Percentiles rank a stretch among this genome's conserved stretches.
Evolutionary conservation across 2,329 filamentous ascomycete genomes (phyloP).

Genomic region (Arthrobotrys conoides): DNA sequence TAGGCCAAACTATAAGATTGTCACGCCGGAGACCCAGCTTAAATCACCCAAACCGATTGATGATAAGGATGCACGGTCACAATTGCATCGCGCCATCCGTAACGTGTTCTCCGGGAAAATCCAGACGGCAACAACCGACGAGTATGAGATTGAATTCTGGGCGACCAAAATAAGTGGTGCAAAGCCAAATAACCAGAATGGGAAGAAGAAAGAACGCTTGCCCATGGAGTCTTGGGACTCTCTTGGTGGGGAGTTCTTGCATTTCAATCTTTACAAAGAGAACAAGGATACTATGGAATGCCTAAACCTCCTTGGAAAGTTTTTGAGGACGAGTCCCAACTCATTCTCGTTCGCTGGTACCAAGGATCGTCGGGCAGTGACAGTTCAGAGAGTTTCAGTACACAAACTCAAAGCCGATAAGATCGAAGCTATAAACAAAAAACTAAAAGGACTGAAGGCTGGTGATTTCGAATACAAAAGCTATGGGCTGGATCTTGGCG

Average conservation of each 20-base stretch:
- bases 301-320: conserved; percentile 80
- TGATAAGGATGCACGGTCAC: conserved; percentile 75
- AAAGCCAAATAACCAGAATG: conserved; percentile 62
- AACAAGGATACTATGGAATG: conserved; percentile 98
- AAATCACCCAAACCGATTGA: conserved; percentile 72
- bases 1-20: conserved; percentile 71
- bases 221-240: conserved; percentile 56
- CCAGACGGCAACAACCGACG: conserved; percentile 76
- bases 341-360: conserved; percentile 87
- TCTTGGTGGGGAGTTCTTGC: conserved; percentile 80
- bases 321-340: conserved; percentile 76
- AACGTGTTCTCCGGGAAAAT: conserved; percentile 83
- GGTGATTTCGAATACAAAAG: conserved; percentile 86
- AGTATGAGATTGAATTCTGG: conserved; percentile 54
- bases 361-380: conserved; percentile 89
- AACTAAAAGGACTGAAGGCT: conserved; percentile 70
- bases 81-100: conserved; percentile 78
- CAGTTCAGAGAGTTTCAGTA: conserved; percentile 83
- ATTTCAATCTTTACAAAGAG: conserved; percentile 95
- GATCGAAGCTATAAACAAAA: conserved; percentile 76
- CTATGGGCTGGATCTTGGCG: conserved; percentile 82
- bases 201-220: conserved; percentile 60
- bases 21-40: conserved; percentile 72
- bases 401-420: conserved; percentile 74
- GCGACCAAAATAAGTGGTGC: conserved; percentile 65